These are phyloP conservation scores for Mycocentrospora acerina DNA, from an alignment of 2,329 filamentous ascomycete genomes.

Conservation along the genomic window DNA sequence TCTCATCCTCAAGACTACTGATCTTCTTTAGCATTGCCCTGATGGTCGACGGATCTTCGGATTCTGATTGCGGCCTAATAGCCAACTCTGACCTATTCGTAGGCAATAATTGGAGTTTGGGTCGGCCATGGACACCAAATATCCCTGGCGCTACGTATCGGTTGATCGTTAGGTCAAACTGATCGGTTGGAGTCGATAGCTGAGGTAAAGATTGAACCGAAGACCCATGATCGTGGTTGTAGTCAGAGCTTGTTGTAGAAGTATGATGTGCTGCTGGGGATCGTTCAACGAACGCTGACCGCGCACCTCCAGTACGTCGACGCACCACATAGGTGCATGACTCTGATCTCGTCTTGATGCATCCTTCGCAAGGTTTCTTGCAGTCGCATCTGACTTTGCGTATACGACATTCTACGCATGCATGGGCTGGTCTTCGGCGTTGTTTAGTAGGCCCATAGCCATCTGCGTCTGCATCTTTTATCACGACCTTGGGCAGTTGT, in stretches of 20 bases:
- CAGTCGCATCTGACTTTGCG: conserved; percentile 36
- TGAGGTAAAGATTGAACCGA: not conserved
- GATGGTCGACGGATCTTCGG: conserved; percentile 5
- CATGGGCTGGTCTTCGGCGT: conserved; percentile 27
- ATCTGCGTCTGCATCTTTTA: not conserved
- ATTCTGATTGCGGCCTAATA: conserved; percentile 1
- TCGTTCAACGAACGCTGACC: not conserved
- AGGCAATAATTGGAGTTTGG: conserved; percentile 4
- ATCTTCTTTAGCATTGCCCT: conserved; percentile 5
- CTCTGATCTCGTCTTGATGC: conserved; percentile 20
- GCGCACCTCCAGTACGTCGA: conserved; percentile 6
- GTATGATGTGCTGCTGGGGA: not conserved
- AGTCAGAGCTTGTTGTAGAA: not conserved
- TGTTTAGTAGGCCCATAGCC: conserved; percentile 22
- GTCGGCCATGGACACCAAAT: conserved; percentile 9
- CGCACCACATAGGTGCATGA: conserved; percentile 26
- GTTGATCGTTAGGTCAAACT: conserved; percentile 15
- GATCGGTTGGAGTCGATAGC: conserved; percentile 2
- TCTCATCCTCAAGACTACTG: conserved; percentile 4
- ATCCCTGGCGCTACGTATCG: conserved; percentile 18
- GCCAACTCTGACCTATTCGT: conserved; percentile 1
- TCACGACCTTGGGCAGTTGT: too few species aligned
- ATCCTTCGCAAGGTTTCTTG: conserved; percentile 26
- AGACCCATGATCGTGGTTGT: not conserved
- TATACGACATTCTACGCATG: conserved; percentile 32